Evolutionary conservation across 768 basidiomycete species (phyloP), one percentile per base, ranked within the genome.

Genomic region (Mycena chlorophos): DNA sequence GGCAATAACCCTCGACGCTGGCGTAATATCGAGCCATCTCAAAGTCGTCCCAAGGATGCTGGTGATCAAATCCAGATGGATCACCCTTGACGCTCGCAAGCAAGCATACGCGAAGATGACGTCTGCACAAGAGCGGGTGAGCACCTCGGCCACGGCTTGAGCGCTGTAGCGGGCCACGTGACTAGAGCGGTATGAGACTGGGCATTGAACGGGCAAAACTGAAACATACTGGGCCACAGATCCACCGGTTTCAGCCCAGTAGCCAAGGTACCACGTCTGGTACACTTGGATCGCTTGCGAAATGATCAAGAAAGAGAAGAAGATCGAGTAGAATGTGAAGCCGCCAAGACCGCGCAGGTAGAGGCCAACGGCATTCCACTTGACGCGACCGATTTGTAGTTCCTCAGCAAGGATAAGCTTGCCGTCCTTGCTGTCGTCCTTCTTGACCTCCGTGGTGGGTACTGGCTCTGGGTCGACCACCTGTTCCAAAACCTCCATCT

Each of bases 401-500:
- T 82, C 81, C 61, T 82, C 81, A 1, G 71, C 74, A 3, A 79
- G 62, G 25, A 81, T 72, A 4, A 82, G 69, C 60, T 80, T 78
- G 0, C 79, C 78, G 23, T 68, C 69, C 50, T 49, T 64, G 22
- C 61, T 55, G 3, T 29, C 3, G 5, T 54, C 57, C 17, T 17
- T 0, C 19, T 40, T 51, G 8, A 17, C 26, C 17, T 58, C 52
- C n/a, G 29, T 34, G 1, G 60, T 34, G 1, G 60, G 30, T 26
- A 23, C 30, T 1, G 60, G 26, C 23, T 43, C 60, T 6, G 54
- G 45, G 12, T 54, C 54, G 12, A 56, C 30, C 65, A 56, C 43
- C 28, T 58, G 57, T 19, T 56, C 53, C 22, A 66, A 49, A 45
- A 50, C 65, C 52, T 69, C 73, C 54, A 74, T 75, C 2, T 81